Base-by-base conservation (phyloP, 495 filamentous ascomycete species). In the Penicillium macrosclerotiorum region DNA sequence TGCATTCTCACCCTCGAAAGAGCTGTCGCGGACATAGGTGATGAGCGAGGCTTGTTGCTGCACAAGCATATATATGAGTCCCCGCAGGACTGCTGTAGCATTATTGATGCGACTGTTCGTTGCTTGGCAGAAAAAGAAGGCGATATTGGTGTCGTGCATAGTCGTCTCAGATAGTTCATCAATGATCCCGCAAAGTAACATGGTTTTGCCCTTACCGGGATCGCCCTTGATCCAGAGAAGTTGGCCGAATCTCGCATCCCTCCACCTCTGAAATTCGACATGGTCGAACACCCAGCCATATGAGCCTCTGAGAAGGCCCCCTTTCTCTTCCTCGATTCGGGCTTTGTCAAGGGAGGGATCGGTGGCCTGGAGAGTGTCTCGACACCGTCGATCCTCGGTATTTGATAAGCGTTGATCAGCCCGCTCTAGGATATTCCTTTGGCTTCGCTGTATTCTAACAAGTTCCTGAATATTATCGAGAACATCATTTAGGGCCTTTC, bases 41-140 rank as follows among this genome's bases (percentile, higher is more conserved):
- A 65, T 57, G 17, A 72, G 63, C 7, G 40, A 36, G 22, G 54
- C 58, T 37, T 66, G 55, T 43, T 63, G 51, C 30, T 55, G 17
- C 37, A 66, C 49, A 24, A 72, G 55, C 27, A 68, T 50, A 53
- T 59, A 74, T 4, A 73, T 67, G 7, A 74, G 47, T 25, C 70
- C 66, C 3, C 69, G 63, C n/a, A 74, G 45, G 3, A 73, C 63
- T 7, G 63, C 57, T 12, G 60, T 59, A 18, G 68, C 60, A 48
- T 62, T 69, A 49, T 69, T 72, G 29, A 73, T 32, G 7, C 46
- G 34, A 2, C 18, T 12, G 30, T 66, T 37, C 16, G 59, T 64
- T 5, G 51, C 59, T 51, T 74, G 70, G 45, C 68, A 76, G 55
- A 78, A 74, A 60, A 76, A 76, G 59, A 63, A 76, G 4, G 62